Conservation (phyloP, 495 filamentous ascomycete genomes). For the Aspergillus sparsus region DNA sequence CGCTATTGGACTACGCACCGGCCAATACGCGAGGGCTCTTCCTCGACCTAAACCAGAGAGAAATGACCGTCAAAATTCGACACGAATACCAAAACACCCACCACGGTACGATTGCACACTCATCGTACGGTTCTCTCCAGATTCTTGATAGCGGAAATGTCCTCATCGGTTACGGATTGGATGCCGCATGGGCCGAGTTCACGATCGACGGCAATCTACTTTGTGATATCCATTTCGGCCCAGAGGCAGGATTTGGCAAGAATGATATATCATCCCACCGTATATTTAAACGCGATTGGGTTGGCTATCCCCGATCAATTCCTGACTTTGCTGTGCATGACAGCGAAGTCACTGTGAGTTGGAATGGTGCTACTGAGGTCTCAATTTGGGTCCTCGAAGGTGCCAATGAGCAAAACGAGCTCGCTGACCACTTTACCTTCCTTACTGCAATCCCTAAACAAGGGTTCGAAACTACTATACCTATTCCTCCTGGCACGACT, state of each 20-base stretch:
- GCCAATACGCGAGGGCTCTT: slow-evolving; percentile 44
- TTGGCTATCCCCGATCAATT: slow-evolving; percentile 30
- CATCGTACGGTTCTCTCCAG: slow-evolving; percentile 48
- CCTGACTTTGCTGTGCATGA: slow-evolving; percentile 34
- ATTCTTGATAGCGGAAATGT: slow-evolving; percentile 47
- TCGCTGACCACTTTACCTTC: slow-evolving; percentile 21
- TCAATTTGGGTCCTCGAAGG: slow-evolving; percentile 39
- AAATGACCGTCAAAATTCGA: slow-evolving; percentile 39
- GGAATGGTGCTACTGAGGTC: slow-evolving; percentile 49
- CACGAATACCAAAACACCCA: slow-evolving; percentile 38
- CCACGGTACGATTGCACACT: slow-evolving; percentile 36
- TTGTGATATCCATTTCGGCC: slow-evolving; percentile 40
- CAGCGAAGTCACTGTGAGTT: slow-evolving; percentile 34
- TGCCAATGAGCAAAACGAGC: slow-evolving; percentile 12
- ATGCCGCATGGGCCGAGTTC: slow-evolving; percentile 52
- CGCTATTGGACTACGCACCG: slow-evolving; percentile 39
- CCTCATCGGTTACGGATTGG: slow-evolving; percentile 51
- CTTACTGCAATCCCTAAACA: slow-evolving; percentile 31
- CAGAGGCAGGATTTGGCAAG: slow-evolving; percentile 25
- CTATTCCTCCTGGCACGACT: slow-evolving; percentile 16
- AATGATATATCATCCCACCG: slow-evolving; percentile 40
- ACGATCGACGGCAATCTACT: slow-evolving; percentile 30
- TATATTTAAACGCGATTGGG: slow-evolving; percentile 40
- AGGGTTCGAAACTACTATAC: slow-evolving; percentile 39
- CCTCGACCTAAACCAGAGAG: slow-evolving; percentile 43